Evolutionary conservation across 2,329 filamentous ascomycete species (phyloP).

Genomic region (Aschersonia sp.): DNA sequence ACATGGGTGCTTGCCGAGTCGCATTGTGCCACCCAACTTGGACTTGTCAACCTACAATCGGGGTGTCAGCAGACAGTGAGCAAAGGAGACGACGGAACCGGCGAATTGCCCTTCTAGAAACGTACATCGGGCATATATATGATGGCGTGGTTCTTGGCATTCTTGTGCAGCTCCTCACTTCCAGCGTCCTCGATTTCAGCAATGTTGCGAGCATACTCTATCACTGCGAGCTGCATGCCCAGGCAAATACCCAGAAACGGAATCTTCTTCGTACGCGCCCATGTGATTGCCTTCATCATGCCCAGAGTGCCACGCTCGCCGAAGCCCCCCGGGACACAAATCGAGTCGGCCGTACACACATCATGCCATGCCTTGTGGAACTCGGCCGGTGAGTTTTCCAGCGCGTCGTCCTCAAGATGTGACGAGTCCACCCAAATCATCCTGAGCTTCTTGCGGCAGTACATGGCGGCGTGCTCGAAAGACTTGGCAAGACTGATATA

Average conservation of each 20-base stretch:
- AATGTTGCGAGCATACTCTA: constrained; percentile 71
- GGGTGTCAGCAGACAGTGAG: neutral
- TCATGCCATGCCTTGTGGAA: constrained; percentile 64
- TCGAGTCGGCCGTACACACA: constrained; percentile 53
- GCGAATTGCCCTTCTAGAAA: neutral
- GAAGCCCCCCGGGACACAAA: constrained; percentile 47
- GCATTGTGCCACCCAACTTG: constrained; percentile 72
- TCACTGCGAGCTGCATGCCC: constrained; percentile 84
- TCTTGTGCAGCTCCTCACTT: constrained; percentile 30
- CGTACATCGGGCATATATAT: constrained; percentile 76
- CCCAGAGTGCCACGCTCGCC: constrained; percentile 72
- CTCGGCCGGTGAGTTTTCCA: constrained; percentile 48
- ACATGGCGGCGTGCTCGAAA: constrained; percentile 84
- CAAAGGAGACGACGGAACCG: neutral
- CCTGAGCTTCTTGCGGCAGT: constrained; percentile 63
- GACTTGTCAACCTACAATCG: neutral
- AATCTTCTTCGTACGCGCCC: constrained; percentile 66
- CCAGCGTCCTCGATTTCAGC: constrained; percentile 45
- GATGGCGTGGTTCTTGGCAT: constrained; percentile 46
- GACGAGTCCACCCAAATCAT: constrained; percentile 76
- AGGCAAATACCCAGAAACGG: constrained; percentile 86
- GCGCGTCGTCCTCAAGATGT: constrained; percentile 57
- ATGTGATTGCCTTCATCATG: constrained; percentile 79
- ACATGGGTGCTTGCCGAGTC: constrained; percentile 60
- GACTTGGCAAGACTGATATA: constrained; percentile 78